Base-by-base conservation (phyloP, 2,329 filamentous ascomycete genomes). In the Penicillium olsonii region DNA sequence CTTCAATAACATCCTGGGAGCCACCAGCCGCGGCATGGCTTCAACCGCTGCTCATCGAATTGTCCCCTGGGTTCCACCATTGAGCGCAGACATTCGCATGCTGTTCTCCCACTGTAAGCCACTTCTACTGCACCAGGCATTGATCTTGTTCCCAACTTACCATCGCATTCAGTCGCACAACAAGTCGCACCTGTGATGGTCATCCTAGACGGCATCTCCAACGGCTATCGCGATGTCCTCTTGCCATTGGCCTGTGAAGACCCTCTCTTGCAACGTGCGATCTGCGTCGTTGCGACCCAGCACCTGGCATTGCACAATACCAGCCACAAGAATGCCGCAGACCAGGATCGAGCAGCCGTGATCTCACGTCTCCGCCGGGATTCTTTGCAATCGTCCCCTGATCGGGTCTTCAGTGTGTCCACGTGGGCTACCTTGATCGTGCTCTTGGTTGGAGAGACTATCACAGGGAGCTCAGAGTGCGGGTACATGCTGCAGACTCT, bases 181-280 rank as follows among this genome's bases (percentile, higher is more conserved):
- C 50, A 63, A 12, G 57, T 67, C 17, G 64, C 65, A 1, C 61
- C 64, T 3, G 60, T 64, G 15, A 65, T 66, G 65, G 61, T 64
- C 5, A 52, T 64, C 2, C 49, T 68, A 5, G 65, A 68, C 34
- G 48, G 56, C 37, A 38, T 60, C 20, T 56, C 55, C 10, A 68
- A 68, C 52, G 65, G 65, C 14, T 67, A 62, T 42, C 63, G 64
- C 12, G 53, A 64, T 38, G 41, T 67, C 2, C 49, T 68, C 8
- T 53, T 68, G 6, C 64, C 65, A 2, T 42, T 67, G 15, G 65
- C 65, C 6, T 57, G 52, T 18, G 44, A 56, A 22, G 56, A 66
- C 45, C 43, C 54, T 5, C 42, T 68, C 5, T 49, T 67, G 8
- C 52, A 54, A 38, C 41, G 46, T 8, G 62, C 63, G 5, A 55